phyloP scores from a whole-genome alignment of 345 rosid genomes.

The Sonneratia alba region DNA sequence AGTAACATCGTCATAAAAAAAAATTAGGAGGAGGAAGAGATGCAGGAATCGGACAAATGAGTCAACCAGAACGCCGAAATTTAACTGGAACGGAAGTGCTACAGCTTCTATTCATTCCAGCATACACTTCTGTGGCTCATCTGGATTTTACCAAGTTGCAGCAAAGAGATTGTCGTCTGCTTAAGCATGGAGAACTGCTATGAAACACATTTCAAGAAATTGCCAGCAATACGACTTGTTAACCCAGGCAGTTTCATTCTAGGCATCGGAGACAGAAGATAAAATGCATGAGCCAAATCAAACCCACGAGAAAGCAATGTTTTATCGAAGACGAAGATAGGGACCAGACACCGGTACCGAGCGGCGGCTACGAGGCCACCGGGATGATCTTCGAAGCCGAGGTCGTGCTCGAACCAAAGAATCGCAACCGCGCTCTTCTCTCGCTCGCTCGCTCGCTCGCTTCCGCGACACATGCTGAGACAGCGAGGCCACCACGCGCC shows the following conservation, averaged over 20 bases:
- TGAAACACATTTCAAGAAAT: not conserved
- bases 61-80: not conserved
- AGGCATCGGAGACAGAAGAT: not conserved
- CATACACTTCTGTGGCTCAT: not conserved
- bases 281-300: not conserved
- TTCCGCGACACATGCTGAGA: conserved; percentile 4
- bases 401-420: conserved; percentile 90
- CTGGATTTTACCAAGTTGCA: not conserved
- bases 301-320: conserved; percentile 40
- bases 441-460: not conserved
- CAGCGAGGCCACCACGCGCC: not conserved
- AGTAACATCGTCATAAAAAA: not conserved
- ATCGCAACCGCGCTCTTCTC: conserved; percentile 33
- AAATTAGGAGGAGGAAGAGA: no score
- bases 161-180: not conserved
- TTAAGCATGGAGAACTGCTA: not conserved
- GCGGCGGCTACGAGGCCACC: conserved; percentile 49
- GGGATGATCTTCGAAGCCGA: conserved; percentile 76
- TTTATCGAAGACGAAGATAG: conserved; percentile 73
- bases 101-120: not conserved
- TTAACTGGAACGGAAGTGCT: not conserved
- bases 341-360: conserved; percentile 32
- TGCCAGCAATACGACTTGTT: not conserved
- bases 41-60: no score
- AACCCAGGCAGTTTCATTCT: not conserved